Base-by-base conservation (phyloP, 305 asterid species). In the Euphrasia arctica region DNA sequence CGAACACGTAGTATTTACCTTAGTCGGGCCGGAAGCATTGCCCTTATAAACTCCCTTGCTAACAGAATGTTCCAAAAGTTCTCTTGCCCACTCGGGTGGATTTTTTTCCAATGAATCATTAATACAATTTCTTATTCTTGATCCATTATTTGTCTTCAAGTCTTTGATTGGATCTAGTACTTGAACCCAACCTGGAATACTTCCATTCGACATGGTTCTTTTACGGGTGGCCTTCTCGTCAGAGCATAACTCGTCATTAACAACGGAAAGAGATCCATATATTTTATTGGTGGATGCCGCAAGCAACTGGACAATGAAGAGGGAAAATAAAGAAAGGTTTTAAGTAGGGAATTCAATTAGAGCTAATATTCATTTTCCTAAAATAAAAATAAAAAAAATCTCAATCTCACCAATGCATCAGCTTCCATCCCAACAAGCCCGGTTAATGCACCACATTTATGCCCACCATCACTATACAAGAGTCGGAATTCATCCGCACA, bases 21-120 rank as follows among this genome's bases (percentile, higher is more conserved):
- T 64, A n/a, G 78, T 68, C n/a, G 66, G 58, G 39, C 73, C 74
- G 7, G 63, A 73, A 54, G 73, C 70, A 74, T 74, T 68, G 54
- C 54, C 63, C 69, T 50, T 58, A 42, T 68, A 68, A 32, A 73
- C 67, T 51, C 68, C 78, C 22, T 68, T 73, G 31, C 74, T 58
- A 27, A 60, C 45, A 8, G 71, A 69, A 32, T 27, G 25, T 10
- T 58, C 68, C 39, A 69, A 52, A 39, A 14, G 2, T 25, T 54
- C 13, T 51, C 56, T 68, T 0, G 74, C 74, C 78, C 67, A 60
- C 39, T 22, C 67, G 4, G 64, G 67, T 32, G 71, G 71, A n/a
- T 34, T 11, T 51, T 42, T 74, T 3, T 28, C 55, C 25, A 74
- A 48, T 9, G 64, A 62, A 15, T 61, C 54, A 29, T 29, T 4